Evolutionary conservation across 495 filamentous ascomycete genomes (phyloP), one percentile per base, ranked within the genome.

Genomic region (Diplogelasinospora grovesii): DNA sequence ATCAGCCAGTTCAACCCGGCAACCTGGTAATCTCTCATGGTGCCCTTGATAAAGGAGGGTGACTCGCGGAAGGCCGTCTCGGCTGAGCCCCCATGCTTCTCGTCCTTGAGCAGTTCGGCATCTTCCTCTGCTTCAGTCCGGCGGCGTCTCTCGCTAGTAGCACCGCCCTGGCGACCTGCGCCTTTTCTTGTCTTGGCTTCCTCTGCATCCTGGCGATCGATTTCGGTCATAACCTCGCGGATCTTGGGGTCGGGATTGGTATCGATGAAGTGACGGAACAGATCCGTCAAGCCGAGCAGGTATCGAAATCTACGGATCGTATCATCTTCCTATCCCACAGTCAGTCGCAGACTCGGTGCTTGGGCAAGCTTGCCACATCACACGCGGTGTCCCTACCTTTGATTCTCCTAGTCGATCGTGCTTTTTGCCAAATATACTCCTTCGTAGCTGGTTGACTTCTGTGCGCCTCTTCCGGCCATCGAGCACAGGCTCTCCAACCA

Each of bases 181-280:
- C 79, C 83, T 53, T 85, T 86, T 60, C 82, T 85, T 8, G 71
- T 69, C 52, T 74, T 85, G 14, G 65, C 69, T 27, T 81, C 78
- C 48, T 93, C 86, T 13, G 77, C 83, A 60, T 96, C 89, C 58
- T 95, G 87, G 18, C 82, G 79, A 59, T 96, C 89, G 52, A 96
- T 96, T 60, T 96, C 86, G 8, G 75, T 75, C 73, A 97, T 88
- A 39, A 96, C 85, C 29, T 90, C 83, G 50, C 90, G 83, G 56
- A 97, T 87, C 25, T 80, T 80, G 0, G 89, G 89, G 49, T 96
- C 86, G 2, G 89, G 92, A 56, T 94, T 99, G 14, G 89, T 83
- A 55, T 96, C 89, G 67, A 99, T 99, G 63, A 99, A 99, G 64
- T 99, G 93, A 45, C 93, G 85, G 70, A 99, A 99, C 15, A 99